A percentile compares a stretch with the other conserved stretches of the same genome.
phyloP scores from a whole-genome alignment of 1,139 yeast species.

The Blastobotrys malaysiensis region DNA sequence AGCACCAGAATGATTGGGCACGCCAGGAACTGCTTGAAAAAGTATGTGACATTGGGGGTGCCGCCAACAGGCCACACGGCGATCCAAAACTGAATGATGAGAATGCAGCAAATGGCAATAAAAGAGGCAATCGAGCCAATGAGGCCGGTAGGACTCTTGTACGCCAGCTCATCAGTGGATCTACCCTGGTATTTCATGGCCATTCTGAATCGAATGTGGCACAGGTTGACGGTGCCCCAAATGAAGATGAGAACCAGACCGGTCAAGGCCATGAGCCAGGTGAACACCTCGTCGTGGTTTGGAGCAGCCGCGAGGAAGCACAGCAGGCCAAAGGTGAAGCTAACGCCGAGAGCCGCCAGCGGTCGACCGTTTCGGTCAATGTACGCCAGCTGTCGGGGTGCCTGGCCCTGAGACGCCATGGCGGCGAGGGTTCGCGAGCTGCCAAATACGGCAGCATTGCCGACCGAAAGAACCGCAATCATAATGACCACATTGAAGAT shows the following conservation, averaged over 20 bases:
- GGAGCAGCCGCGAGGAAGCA: conserved; percentile 66
- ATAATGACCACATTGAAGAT: conserved; percentile 69
- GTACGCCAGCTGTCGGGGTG: conserved; percentile 68
- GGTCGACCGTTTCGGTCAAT: conserved; percentile 76
- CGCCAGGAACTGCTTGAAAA: conserved; percentile 52
- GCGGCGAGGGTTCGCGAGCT: conserved; percentile 80
- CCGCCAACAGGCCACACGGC: conserved; percentile 70
- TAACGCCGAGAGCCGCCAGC: conserved; percentile 55
- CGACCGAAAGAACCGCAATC: conserved; percentile 63
- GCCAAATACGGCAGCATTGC: conserved; percentile 72
- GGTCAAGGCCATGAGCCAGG: conserved; percentile 77
- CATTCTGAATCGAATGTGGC: conserved; percentile 72
- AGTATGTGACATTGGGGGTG: conserved; percentile 35
- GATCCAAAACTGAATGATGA: conserved; percentile 78
- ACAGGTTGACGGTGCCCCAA: conserved; percentile 73
- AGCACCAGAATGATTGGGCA: conserved; percentile 46
- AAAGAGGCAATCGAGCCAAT: conserved; percentile 66
- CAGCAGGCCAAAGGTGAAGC: conserved; percentile 57
- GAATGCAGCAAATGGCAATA: conserved; percentile 53
- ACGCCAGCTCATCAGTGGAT: conserved; percentile 60
- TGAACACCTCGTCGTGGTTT: conserved; percentile 60
- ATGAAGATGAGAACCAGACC: conserved; percentile 81
- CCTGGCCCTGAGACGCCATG: conserved; percentile 76
- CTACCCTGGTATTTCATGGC: conserved; percentile 67
- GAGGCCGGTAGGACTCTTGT: conserved; percentile 61